Evolutionary conservation across 2,329 filamentous ascomycete species (phyloP), one percentile per base, ranked within the genome.

Genomic region (Colletotrichum phormii): DNA sequence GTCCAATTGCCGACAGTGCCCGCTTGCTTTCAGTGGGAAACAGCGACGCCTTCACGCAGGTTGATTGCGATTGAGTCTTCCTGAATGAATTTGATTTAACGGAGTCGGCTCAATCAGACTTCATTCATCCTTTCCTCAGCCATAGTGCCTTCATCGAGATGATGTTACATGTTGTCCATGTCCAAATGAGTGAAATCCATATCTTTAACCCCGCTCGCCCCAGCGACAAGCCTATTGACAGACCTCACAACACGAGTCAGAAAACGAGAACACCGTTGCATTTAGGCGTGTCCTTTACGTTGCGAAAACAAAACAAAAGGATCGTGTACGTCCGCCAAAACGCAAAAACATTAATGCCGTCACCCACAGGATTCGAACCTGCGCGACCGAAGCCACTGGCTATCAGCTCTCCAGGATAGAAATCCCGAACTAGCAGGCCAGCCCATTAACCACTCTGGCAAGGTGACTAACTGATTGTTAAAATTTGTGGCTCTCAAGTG

Each of bases 361-460:
- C 70, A 63, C 70, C 65, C 66, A 72, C 70, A 72, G 70, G 70
- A 72, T 72, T 72, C 70, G 70, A 72, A 72, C 70, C 70, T 72
- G 70, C 70, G 70, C 70, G 70, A 64, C 70, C 70, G 70, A 72
- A 72, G 70, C 59, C 70, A 72, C 70, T 72, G 65, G 65, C 70
- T 70, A 69, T 58, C 63, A 29, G 53, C 63, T 65, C 63, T 65
- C 33, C 51, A 12, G 42, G 58, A 53, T 35, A 18, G 7, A 8
- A 6, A 22, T 42, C 46, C 31, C 58, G 31, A 64, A 49, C 37
- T 72, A 72, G 70, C 70, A 72, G 70, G 70, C 65, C 70, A 72
- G 70, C 65, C 70, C 70, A 72, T 72, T 72, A 72, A 72, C 70
- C 70, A 72, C 70, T 72, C 70, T 72, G 70, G 70, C 70, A 72